Evolutionary conservation across 768 basidiomycete species (phyloP).

Genomic region (Mycena capillaripes): DNA sequence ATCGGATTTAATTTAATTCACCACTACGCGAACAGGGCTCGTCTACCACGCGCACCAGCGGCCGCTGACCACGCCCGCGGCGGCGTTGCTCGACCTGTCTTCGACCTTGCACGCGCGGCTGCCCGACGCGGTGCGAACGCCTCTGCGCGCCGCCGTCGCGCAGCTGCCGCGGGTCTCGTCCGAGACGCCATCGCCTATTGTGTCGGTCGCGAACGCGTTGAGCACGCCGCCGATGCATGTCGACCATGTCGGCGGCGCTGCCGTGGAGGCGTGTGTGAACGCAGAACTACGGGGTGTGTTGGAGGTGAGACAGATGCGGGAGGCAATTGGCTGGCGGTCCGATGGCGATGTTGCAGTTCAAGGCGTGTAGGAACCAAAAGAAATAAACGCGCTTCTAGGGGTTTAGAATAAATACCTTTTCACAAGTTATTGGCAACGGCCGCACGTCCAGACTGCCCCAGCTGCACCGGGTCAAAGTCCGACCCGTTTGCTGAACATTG

Average conservation of each 20-base stretch:
- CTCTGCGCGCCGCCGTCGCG: conserved; percentile 22
- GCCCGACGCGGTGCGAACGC: conserved; percentile 9
- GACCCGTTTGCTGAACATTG: too few species aligned
- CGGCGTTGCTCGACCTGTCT: conserved; percentile 87
- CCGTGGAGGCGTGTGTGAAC: conserved; percentile 68
- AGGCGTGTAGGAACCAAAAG: not conserved
- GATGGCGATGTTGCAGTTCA: not conserved
- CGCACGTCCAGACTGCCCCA: too few species aligned
- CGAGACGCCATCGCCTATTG: conserved; percentile 58
- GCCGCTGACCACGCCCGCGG: conserved; percentile 89
- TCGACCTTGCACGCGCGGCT: conserved; percentile 72
- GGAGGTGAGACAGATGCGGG: conserved; percentile 80
- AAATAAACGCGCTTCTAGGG: too few species aligned
- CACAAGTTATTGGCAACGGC: too few species aligned
- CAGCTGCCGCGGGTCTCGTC: conserved; percentile 27
- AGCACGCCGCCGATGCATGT: conserved; percentile 94
- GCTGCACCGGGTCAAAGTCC: too few species aligned
- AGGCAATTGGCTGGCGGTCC: conserved; percentile 75
- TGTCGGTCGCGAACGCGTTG: conserved; percentile 83
- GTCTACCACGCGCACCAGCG: conserved; percentile 97
- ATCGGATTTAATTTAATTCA: conserved; percentile 26
- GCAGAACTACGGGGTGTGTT: conserved; percentile 73
- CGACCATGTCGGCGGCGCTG: conserved; percentile 92
- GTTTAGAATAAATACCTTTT: too few species aligned
- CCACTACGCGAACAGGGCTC: conserved; percentile 68